phyloP scores from a whole-genome alignment of 805 yeast genomes.

The Nakazawaea ambrosiae region DNA sequence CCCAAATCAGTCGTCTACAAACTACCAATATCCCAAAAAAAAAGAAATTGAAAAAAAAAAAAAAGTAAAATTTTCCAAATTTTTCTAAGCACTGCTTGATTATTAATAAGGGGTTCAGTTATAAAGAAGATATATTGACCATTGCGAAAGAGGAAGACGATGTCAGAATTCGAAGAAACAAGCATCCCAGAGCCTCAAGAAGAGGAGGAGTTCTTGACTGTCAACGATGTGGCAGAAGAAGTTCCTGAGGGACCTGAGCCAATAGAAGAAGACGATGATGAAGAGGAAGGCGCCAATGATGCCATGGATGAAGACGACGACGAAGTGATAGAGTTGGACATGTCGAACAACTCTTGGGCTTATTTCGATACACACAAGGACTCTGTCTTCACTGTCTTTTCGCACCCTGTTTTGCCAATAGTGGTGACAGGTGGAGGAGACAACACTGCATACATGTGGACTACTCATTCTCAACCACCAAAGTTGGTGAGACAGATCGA shows the following conservation, averaged over 20 bases:
- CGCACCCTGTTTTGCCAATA: conserved; percentile 79
- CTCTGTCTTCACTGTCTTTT: conserved; percentile 73
- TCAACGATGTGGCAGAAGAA: conserved; percentile 37
- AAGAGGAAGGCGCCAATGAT: conserved; percentile 26
- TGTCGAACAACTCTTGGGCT: conserved; percentile 82
- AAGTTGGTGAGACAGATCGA: conserved; percentile 65
- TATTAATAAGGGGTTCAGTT: too few species aligned
- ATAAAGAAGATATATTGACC: too few species aligned
- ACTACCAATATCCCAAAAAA: too few species aligned
- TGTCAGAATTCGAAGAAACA: too few species aligned
- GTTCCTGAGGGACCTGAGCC: conserved; percentile 20
- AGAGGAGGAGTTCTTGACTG: conserved; percentile 29
- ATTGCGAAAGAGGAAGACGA: too few species aligned
- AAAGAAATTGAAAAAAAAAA: too few species aligned
- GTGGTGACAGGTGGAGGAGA: conserved; percentile 97
- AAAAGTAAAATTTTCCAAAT: too few species aligned
- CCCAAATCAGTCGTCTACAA: too few species aligned
- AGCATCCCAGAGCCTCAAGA: too few species aligned
- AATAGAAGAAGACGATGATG: conserved; percentile 34
- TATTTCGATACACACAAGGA: conserved; percentile 90
- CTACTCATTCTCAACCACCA: conserved; percentile 82
- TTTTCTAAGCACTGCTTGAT: too few species aligned
- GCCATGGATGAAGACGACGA: conserved; percentile 36
- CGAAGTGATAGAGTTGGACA: conserved; percentile 61
- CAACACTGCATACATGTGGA: conserved; percentile 84